Evolutionary conservation across 208 protist genomes (phyloP), one percentile per base, ranked within the genome.

Genomic region (Trypanosoma boissoni): DNA sequence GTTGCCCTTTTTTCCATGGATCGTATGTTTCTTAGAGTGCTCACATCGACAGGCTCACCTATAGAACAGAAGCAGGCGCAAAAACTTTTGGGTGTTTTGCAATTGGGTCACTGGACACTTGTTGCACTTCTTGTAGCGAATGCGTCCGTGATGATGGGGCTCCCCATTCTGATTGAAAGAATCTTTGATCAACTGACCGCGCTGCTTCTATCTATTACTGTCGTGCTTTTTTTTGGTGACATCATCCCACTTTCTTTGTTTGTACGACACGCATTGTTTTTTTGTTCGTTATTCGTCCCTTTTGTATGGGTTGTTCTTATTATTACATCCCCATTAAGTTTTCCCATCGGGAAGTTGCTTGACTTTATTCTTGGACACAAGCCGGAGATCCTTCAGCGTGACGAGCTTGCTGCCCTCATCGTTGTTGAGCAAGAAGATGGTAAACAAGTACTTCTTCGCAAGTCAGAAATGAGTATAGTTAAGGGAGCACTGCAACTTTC

Each of bases 241-340:
- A 85, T 97, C 23, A 72, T 97, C 5, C 95, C 95, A 18, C 87
- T 97, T 43, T 70, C 90, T n/a, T 37, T 93, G 6, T 97, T 94
- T 73, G 72, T 89, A 31, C 83, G 91, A 20, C 83, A 84, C 58
- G 88, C 83, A 12, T 65, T 97, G 5, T 64, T 64, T 0, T 67
- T 97, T 16, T 94, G 91, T 60, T 43, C 75, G 12, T 72, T 64
- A 45, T 63, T 88, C 8, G 48, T 70, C 6, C 76, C 71, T 18
- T 41, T 94, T 4, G 76, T 97, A 6, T 88, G 77, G 72, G 31
- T 81, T 43, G 55, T 77, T 37, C 86, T 96, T 29, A 31, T 82
- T 18, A 26, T 96, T 0, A 76, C 81, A 16, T 66, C 67, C n/a
- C 76, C 81, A 10, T 41, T 96, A 20, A 83, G 88, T 58, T 92